Evolutionary conservation across 306 rosid species (phyloP).

Genomic region (Lathyrus tuberosus): DNA sequence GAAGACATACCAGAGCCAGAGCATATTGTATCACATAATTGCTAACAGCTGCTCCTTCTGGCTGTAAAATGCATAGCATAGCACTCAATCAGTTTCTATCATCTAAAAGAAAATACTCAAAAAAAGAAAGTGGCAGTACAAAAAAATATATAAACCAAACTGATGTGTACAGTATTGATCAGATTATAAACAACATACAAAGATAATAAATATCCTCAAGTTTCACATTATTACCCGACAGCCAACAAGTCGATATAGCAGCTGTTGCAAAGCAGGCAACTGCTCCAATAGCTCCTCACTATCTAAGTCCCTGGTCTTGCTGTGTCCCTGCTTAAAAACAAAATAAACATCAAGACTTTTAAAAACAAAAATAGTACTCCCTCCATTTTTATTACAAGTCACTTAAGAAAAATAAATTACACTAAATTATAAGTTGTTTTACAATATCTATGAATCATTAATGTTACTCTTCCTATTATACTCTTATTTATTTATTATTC

Average conservation of each 20-base stretch:
- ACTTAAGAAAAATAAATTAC: too few species aligned
- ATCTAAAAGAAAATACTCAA: conserved; percentile 22
- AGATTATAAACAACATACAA: background rate
- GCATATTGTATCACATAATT: conserved; percentile 98
- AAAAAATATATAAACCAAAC: conserved; percentile 11
- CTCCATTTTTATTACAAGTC: too few species aligned
- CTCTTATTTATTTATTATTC: too few species aligned
- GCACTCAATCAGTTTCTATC: conserved; percentile 39
- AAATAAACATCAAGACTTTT: conserved; percentile 20
- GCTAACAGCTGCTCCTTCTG: conserved; percentile 90
- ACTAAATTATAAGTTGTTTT: too few species aligned
- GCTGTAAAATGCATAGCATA: conserved; percentile 58
- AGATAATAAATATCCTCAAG: conserved; percentile 28
- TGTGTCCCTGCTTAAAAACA: conserved; percentile 73
- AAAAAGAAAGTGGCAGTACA: background rate
- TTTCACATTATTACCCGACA: conserved; percentile 65
- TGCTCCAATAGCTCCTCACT: conserved; percentile 94
- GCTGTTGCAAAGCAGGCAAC: conserved; percentile 94
- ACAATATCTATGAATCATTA: too few species aligned
- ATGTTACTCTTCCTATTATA: too few species aligned
- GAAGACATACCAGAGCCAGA: conserved; percentile 81
- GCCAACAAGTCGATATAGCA: conserved; percentile 87
- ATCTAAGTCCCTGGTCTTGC: conserved; percentile 94
- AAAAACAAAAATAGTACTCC: conserved; percentile 11
- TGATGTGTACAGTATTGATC: background rate